Evolutionary conservation across 169 alveolate genomes (phyloP).

Genomic region (Neospora caninum): DNA sequence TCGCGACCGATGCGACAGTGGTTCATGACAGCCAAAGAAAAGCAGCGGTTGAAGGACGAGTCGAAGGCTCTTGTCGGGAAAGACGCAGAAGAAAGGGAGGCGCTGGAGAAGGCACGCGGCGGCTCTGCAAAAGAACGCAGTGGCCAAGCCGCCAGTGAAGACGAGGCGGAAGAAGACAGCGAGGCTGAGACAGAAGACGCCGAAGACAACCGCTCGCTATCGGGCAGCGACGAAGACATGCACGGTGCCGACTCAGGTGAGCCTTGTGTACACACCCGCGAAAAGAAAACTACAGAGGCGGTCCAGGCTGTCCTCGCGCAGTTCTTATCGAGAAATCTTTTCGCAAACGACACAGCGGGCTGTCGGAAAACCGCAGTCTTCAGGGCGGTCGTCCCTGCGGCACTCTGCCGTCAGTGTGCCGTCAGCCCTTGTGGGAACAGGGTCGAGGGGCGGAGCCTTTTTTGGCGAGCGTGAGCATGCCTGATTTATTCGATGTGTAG

Average conservation of each 20-base stretch:
- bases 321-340: background rate
- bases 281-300: background rate
- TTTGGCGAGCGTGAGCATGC: no score
- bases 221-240: background rate
- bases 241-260: background rate
- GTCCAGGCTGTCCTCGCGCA: background rate
- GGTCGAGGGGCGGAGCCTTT: no score
- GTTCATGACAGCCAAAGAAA: slow-evolving; percentile 40
- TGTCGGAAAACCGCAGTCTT: no score
- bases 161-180: background rate
- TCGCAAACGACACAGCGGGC: no score
- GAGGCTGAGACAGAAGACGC: background rate
- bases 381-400: no score
- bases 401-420: no score
- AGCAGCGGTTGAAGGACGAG: slow-evolving; percentile 29
- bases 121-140: background rate
- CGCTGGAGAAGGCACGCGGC: background rate
- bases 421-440: no score
- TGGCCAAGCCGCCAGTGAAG: background rate
- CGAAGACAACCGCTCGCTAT: no score
- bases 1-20: slow-evolving; percentile 61
- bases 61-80: slow-evolving; percentile 10
- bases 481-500: no score
- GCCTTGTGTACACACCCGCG: background rate
- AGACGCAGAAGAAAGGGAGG: background rate